Evolutionary conservation across 768 basidiomycete genomes (phyloP).

Genomic region (Rossbeevera mucosa): DNA sequence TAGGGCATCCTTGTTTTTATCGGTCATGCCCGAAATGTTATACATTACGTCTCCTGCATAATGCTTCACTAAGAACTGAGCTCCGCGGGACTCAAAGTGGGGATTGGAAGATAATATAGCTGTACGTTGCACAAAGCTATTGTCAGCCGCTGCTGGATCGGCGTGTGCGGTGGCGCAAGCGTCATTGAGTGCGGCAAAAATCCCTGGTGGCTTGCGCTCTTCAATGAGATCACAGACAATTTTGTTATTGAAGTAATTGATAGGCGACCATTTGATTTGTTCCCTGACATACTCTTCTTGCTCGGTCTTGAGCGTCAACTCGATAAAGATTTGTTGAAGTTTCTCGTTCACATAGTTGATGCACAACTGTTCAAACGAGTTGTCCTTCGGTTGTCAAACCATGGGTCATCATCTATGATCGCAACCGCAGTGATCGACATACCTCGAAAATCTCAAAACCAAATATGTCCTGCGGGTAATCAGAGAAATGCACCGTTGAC

Average conservation of each 20-base stretch:
- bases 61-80: conserved; percentile 92
- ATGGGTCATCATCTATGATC: conserved; percentile 4
- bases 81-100: conserved; percentile 92
- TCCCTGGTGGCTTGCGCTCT: conserved; percentile 91
- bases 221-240: conserved; percentile 98
- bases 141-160: conserved; percentile 93
- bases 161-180: conserved; percentile 99
- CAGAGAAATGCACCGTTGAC: neutral
- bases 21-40: conserved; percentile 96
- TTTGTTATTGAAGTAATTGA: conserved; percentile 99
- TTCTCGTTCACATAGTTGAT: conserved; percentile 99
- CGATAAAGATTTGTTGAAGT: conserved; percentile 98
- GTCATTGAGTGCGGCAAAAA: conserved; percentile 96
- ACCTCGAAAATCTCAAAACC: conserved; percentile 99
- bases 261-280: conserved; percentile 98
- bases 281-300: conserved; percentile 99
- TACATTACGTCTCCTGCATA: conserved; percentile 99
- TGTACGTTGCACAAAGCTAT: conserved; percentile 91
- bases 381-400: conserved; percentile 55
- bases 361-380: conserved; percentile 96
- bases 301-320: conserved; percentile 96
- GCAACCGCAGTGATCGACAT: conserved; percentile 7
- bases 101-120: conserved; percentile 76
- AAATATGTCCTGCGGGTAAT: conserved; percentile 75
- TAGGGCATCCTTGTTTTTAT: conserved; percentile 98